Conservation (phyloP, 1,139 yeast genomes). For the Yamadazyma spencermartinsiae region DNA sequence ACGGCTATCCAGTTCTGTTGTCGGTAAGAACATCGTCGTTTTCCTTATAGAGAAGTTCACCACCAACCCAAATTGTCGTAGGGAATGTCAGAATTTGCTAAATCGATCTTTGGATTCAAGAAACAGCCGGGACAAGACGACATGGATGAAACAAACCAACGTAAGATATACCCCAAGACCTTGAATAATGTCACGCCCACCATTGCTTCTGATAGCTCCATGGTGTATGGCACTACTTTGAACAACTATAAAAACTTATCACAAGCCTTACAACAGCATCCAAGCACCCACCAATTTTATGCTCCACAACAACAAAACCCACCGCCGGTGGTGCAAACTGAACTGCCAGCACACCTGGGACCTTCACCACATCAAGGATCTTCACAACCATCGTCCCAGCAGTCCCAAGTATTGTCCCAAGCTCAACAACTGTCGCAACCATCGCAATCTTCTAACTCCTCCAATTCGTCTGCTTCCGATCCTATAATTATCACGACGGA, state of each 20-base stretch:
- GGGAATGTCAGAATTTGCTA: conserved; percentile 64
- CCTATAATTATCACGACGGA: conserved; percentile 49
- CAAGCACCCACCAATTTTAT: conserved; percentile 10
- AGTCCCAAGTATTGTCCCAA: conserved; percentile 9
- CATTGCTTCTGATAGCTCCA: conserved; percentile 62
- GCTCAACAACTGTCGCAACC: conserved; percentile 3
- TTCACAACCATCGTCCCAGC: conserved; percentile 10
- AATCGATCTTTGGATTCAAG: conserved; percentile 54
- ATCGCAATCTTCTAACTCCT: conserved; percentile 11
- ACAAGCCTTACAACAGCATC: conserved; percentile 9
- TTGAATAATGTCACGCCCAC: conserved; percentile 48
- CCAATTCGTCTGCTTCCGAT: conserved; percentile 4
- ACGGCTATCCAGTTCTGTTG: no score
- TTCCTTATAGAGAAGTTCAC: not conserved
- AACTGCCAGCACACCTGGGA: conserved; percentile 7
- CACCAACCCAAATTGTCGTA: not conserved
- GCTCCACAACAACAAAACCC: conserved; percentile 12
- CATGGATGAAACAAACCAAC: conserved; percentile 12
- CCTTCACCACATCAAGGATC: conserved; percentile 2
- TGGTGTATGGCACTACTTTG: conserved; percentile 68
- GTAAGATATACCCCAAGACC: conserved; percentile 25
- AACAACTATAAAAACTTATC: conserved; percentile 15
- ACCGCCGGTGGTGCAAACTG: conserved; percentile 11
- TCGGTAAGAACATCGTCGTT: no score
- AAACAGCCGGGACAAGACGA: conserved; percentile 17